phyloP scores from a whole-genome alignment of 179 eudicot species.

The Vitellaria paradoxa region DNA sequence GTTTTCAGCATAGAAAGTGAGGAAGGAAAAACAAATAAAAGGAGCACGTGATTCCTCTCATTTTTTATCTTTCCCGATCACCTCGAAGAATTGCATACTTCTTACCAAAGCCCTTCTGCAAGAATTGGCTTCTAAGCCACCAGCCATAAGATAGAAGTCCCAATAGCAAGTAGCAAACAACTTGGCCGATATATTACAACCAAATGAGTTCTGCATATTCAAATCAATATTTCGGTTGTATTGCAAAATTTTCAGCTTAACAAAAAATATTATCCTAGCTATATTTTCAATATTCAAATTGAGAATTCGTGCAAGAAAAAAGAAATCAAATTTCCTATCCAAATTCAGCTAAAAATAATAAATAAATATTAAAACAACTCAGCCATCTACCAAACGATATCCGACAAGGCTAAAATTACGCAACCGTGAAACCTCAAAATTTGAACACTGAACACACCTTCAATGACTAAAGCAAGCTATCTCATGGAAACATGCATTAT shows the following conservation, averaged over 20 bases:
- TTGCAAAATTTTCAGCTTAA: constrained; percentile 6
- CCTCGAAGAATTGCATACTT: not conserved
- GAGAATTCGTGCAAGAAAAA: not conserved
- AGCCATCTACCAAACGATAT: not conserved
- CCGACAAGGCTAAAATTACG: not conserved
- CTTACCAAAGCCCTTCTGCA: constrained; percentile 1
- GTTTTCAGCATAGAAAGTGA: not conserved
- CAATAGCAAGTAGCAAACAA: not conserved
- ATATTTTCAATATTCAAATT: not conserved
- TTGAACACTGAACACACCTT: not conserved
- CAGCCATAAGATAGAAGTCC: not conserved
- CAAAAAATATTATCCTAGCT: not conserved
- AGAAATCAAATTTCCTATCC: not conserved
- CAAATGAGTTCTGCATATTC: not conserved
- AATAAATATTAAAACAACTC: not conserved
- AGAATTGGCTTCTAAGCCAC: not conserved
- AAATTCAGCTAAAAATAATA: not conserved
- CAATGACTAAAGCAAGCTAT: not conserved
- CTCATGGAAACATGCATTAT: not conserved
- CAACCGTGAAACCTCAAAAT: not conserved
- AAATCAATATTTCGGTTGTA: not conserved
- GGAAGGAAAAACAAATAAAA: not conserved
- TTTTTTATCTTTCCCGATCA: not conserved
- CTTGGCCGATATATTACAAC: not conserved
- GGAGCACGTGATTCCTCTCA: not conserved